Base-by-base conservation (phyloP, 306 rosid species). In the Pyrus bretschneideri region DNA sequence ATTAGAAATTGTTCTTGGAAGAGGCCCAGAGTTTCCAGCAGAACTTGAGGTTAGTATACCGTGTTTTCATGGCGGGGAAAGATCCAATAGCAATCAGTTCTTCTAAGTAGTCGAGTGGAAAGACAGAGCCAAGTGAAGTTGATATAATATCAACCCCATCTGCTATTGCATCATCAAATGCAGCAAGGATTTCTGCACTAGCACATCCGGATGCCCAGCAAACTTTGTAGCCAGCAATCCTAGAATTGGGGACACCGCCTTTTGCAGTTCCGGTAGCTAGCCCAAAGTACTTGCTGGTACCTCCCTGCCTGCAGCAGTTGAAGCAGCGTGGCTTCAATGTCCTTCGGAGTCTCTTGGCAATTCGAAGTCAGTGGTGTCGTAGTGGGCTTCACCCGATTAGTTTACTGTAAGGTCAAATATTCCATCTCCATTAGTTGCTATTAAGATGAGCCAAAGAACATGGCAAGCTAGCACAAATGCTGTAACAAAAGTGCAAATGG, bases 61-160 rank as follows among this genome's bases (percentile, higher is more conserved):
- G 12, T 71, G 54, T 79, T 33, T 83, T 35, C 78, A 79, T 76
- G 72, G 86, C 79, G 14, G 76, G 83, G 70, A 78, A 78, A 42
- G 86, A 69, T 38, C 82, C 86, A 29, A 78, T 78, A 38, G 86
- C 76, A 22, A 82, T 63, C 21, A 83, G 65, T 23, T 78, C 83
- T 55, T 78, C 22, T 1, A 69, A 69, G 45, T 82, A 78, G 3
- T 27, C 30, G 4, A 9, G 2, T 40, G 71, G 38, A 13, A 18
- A 18, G 2, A 0, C 23, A n/a, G 11, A 11, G 21, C 84, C 84
- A 17, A 76, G 3, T 33, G 87, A 83, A 18, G 70, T 42, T 0
- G 87, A 83, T 60, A 83, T 79, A 44, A 79, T 59, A 29, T 76
- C 83, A 22, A 71, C 84, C 14, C 87, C 82, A 23, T 83, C 84